These are phyloP conservation scores for Venturia asperata DNA, from an alignment of 2,329 filamentous ascomycete genomes.

Conservation along the genomic window DNA sequence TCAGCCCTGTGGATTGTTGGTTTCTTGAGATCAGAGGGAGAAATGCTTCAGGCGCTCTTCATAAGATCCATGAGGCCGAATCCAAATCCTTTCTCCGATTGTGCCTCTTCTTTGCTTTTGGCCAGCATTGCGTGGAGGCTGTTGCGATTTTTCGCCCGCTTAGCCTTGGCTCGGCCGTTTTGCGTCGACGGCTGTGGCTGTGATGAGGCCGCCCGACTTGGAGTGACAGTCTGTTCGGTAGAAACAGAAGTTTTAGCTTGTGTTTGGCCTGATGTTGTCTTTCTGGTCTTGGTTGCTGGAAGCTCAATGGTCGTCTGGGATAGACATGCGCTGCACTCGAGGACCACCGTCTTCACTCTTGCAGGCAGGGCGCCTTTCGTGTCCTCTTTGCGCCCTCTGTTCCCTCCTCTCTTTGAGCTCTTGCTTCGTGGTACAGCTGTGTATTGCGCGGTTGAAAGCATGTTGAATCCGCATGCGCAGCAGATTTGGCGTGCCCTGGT, in stretches of 20 bases:
- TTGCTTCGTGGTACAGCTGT: slow-evolving; percentile 24
- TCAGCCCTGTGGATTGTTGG: neutral
- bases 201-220: slow-evolving; percentile 6
- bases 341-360: neutral
- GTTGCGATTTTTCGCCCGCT: slow-evolving; percentile 49
- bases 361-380: slow-evolving; percentile 22
- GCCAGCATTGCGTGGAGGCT: slow-evolving; percentile 49
- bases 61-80: slow-evolving; percentile 50
- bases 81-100: slow-evolving; percentile 31
- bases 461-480: slow-evolving; percentile 32
- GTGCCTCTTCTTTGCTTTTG: slow-evolving; percentile 36
- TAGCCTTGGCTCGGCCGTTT: slow-evolving; percentile 32
- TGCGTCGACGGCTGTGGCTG: neutral
- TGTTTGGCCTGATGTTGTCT: neutral
- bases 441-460: slow-evolving; percentile 24
- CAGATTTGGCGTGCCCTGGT: slow-evolving; percentile 30
- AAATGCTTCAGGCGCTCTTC: slow-evolving; percentile 29
- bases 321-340: slow-evolving; percentile 7
- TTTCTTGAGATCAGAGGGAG: neutral
- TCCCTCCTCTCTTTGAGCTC: neutral
- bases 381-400: slow-evolving; percentile 26
- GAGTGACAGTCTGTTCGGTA: neutral
- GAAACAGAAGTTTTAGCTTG: too few relatives aligned
- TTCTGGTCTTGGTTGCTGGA: neutral
- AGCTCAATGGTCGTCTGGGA: slow-evolving; percentile 3